Conservation (phyloP, 345 rosid genomes). For the Populus ilicifolia region DNA sequence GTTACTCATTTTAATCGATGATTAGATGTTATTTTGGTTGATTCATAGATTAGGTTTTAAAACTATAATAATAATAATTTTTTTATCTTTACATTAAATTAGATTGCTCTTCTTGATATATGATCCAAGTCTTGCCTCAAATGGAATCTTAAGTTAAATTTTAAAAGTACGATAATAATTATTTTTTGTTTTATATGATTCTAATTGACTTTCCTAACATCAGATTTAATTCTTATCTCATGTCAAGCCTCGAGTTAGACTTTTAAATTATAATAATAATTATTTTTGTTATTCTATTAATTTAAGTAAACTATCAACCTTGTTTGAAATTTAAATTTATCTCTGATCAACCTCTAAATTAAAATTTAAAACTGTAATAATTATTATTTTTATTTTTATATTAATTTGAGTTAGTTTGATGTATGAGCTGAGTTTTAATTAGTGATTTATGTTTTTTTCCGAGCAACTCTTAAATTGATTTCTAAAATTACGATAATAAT, state of each 20-base stretch:
- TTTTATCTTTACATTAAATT: no score
- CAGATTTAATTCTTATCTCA: accelerated
- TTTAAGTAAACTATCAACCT: accelerated
- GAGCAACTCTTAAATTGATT: accelerated
- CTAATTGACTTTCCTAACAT: accelerated
- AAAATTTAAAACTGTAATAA: no score
- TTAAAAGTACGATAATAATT: no score
- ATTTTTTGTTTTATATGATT: accelerated
- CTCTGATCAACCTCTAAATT: accelerated
- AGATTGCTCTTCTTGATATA: accelerated
- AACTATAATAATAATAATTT: accelerated
- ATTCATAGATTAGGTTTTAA: accelerated
- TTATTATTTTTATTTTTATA: accelerated
- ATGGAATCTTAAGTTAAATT: no score
- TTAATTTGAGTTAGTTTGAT: accelerated
- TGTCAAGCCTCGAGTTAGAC: accelerated
- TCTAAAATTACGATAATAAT: no score
- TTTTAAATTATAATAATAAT: no score
- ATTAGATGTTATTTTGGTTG: accelerated
- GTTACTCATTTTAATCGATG: accelerated
- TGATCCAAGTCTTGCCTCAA: accelerated
- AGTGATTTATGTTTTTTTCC: accelerated
- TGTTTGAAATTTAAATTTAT: accelerated
- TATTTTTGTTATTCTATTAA: no score
- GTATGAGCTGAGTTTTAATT: accelerated